Conservation (phyloP, 2,329 filamentous ascomycete species). For the Canariomyces notabilis region DNA sequence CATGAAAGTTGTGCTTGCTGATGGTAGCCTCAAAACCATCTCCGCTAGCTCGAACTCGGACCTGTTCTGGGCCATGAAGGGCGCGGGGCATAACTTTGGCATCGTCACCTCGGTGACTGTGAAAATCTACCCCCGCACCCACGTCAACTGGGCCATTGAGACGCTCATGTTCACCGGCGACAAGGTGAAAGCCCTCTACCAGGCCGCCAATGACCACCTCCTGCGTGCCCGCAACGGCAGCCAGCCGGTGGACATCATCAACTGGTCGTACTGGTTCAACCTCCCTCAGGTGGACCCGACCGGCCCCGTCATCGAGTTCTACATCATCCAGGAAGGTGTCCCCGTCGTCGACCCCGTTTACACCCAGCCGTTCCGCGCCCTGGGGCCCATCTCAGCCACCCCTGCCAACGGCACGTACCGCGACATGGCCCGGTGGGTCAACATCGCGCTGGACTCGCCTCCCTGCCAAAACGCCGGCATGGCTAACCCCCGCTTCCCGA, state of each 20-base stretch:
- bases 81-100: conserved; percentile 56
- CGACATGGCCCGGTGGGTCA: conserved; percentile 41
- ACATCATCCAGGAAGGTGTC: conserved; percentile 40
- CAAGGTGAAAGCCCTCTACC: conserved; percentile 41
- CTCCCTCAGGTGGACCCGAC: conserved; percentile 37
- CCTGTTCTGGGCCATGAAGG: conserved; percentile 52
- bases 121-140: conserved; percentile 41
- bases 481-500: conserved; percentile 40
- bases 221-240: too few relatives aligned
- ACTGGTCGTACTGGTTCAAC: conserved; percentile 46
- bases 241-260: conserved; percentile 40
- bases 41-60: conserved; percentile 41
- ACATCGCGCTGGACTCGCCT: conserved; percentile 32
- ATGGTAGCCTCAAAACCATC: conserved; percentile 38
- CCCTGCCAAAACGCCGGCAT: conserved; percentile 39
- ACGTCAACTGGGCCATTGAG: conserved; percentile 35
- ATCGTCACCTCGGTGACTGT: conserved; percentile 44
- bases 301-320: conserved; percentile 38
- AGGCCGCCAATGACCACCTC: conserved; percentile 36
- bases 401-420: conserved; percentile 37
- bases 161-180: conserved; percentile 40
- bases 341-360: conserved; percentile 36
- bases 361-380: conserved; percentile 38
- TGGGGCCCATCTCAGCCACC: conserved; percentile 34
- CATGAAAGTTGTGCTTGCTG: conserved; percentile 46